Conservation (phyloP, 148 eudicot genomes). For the Rhododendron kiyosumense region DNA sequence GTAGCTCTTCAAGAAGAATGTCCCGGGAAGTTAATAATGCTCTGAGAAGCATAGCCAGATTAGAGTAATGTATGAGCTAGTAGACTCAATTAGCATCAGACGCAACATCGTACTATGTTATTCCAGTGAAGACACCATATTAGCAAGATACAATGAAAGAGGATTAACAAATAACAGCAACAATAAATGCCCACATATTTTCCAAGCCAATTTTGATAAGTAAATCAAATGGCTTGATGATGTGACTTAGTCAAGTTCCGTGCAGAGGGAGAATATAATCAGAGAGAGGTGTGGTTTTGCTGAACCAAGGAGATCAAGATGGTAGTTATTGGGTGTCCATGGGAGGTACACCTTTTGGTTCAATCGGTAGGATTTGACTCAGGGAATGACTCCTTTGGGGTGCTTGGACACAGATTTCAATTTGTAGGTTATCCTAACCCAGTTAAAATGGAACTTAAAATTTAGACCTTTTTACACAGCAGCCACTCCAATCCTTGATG, state of each 20-base stretch:
- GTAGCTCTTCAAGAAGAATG: conserved; percentile 73
- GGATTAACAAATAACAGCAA: conserved; percentile 5
- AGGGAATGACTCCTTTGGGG: background rate
- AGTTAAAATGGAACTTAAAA: background rate
- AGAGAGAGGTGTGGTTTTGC: background rate
- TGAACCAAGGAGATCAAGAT: background rate
- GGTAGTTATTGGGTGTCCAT: background rate
- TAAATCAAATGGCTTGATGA: background rate
- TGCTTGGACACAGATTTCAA: background rate
- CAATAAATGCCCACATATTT: background rate
- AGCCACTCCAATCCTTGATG: background rate
- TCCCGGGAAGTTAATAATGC: conserved; percentile 63
- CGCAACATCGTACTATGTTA: background rate
- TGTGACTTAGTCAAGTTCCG: background rate
- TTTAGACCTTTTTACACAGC: background rate
- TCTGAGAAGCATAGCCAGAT: conserved; percentile 68
- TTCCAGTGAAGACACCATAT: background rate
- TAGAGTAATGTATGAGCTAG: background rate
- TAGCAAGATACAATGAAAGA: background rate
- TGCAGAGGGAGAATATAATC: background rate
- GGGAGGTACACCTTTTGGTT: background rate
- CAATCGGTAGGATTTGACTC: background rate
- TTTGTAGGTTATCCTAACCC: background rate
- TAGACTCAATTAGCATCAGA: background rate
- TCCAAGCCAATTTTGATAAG: background rate